Conservation (phyloP, 768 basidiomycete genomes). For the Pleurotus pulmonarius region DNA sequence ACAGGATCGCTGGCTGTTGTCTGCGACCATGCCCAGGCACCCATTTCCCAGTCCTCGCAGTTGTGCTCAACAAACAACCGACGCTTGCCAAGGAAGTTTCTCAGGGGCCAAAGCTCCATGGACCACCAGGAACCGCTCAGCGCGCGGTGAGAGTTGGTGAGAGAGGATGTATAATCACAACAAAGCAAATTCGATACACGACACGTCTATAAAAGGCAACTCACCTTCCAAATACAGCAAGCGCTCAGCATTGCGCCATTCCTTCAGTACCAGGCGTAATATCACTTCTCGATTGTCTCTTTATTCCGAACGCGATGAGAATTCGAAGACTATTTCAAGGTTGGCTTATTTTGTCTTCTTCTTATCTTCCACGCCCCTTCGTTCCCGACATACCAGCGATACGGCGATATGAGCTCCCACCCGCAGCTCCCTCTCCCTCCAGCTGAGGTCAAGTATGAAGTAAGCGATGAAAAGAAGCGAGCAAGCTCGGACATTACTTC, state of each 20-base stretch:
- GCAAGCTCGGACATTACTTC: constrained; percentile 3
- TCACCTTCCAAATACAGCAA: neutral
- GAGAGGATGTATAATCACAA: neutral
- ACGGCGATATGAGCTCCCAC: too few species aligned
- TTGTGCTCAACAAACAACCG: neutral
- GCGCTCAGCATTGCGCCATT: constrained; percentile 6
- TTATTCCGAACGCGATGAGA: too few species aligned
- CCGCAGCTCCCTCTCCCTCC: neutral
- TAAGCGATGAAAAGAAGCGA: constrained; percentile 7
- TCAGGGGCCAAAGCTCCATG: constrained; percentile 81
- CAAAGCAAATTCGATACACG: neutral
- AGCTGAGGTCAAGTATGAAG: constrained; percentile 1
- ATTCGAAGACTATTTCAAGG: too few species aligned
- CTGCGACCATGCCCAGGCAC: too few species aligned
- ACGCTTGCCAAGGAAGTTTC: constrained; percentile 16
- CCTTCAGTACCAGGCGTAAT: neutral
- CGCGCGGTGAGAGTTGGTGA: constrained; percentile 70
- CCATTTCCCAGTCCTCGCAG: too few species aligned
- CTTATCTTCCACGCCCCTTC: neutral
- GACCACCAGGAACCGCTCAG: constrained; percentile 70
- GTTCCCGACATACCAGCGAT: neutral
- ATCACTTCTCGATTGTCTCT: neutral
- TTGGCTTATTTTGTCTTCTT: neutral
- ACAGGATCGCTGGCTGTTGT: constrained; percentile 35
- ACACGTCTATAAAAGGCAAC: neutral